Evolutionary conservation across 305 asterid genomes (phyloP).

Genomic region (Ajuga reptans): DNA sequence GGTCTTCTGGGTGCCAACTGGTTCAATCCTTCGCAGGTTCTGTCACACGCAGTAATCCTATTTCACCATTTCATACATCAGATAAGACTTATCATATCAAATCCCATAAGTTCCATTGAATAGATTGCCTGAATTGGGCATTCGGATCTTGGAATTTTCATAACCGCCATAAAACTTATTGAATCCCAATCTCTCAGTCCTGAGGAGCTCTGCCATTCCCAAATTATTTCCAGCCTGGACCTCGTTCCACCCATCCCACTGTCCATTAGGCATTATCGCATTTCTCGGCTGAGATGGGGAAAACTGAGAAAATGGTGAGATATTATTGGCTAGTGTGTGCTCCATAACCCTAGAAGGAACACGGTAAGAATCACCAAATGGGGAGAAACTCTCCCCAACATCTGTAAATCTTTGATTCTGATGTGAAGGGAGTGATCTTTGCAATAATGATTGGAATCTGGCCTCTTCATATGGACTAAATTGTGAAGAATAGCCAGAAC

Average conservation of each 20-base stretch:
- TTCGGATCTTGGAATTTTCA: constrained; percentile 59
- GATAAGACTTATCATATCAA: constrained; percentile 23
- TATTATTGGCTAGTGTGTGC: constrained; percentile 45
- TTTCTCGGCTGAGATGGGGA: constrained; percentile 53
- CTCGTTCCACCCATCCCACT: constrained; percentile 76
- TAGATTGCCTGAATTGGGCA: constrained; percentile 61
- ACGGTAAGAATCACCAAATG: constrained; percentile 47
- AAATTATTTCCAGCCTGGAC: constrained; percentile 47
- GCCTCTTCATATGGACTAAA: constrained; percentile 51
- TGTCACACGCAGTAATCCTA: constrained; percentile 29
- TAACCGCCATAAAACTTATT: constrained; percentile 51
- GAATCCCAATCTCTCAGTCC: constrained; percentile 64
- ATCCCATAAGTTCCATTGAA: constrained; percentile 71
- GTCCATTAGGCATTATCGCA: constrained; percentile 56
- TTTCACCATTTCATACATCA: constrained; percentile 19
- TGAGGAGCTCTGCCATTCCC: constrained; percentile 57
- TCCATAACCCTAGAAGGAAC: constrained; percentile 57
- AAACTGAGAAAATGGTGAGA: constrained; percentile 52
- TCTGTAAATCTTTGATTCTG: constrained; percentile 60
- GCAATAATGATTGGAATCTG: constrained; percentile 54
- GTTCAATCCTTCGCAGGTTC: constrained; percentile 25
- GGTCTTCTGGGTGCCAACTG: constrained; percentile 26
- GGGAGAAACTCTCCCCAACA: constrained; percentile 42
- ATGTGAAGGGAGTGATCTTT: constrained; percentile 56
- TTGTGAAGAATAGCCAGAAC: constrained; percentile 53